These are phyloP conservation scores for Carex parvula DNA, from an alignment of 176 grass and related monocot genomes.

Conservation along the genomic window DNA sequence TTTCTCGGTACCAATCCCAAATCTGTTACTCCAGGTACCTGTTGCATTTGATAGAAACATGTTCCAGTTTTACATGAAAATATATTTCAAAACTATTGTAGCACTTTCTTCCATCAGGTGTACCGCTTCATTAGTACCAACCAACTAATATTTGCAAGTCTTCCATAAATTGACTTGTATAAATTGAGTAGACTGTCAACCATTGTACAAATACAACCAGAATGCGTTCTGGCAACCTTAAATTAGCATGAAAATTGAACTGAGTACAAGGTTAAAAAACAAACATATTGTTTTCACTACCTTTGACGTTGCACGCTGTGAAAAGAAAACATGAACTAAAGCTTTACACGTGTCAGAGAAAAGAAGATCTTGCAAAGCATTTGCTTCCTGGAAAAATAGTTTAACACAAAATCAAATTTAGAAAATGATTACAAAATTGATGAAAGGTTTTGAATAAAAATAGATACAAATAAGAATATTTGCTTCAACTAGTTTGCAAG, in stretches of 20 bases:
- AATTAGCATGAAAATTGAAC: not conserved
- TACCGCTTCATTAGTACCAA: not conserved
- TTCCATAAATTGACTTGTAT: conserved; percentile 13
- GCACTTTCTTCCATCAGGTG: not conserved
- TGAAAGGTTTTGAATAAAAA: conserved; percentile 10
- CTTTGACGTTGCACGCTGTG: conserved; percentile 84
- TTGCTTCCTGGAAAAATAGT: conserved; percentile 62
- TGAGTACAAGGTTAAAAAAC: not conserved
- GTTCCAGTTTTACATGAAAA: conserved; percentile 24
- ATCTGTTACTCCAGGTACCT: conserved; percentile 84
- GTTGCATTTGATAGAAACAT: conserved; percentile 19
- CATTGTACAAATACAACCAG: conserved; percentile 10
- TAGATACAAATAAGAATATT: not conserved
- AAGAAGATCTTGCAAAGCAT: conserved; percentile 57
- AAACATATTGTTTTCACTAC: conserved; percentile 31
- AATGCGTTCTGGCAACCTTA: not conserved
- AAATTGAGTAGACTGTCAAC: not conserved
- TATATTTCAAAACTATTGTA: conserved; percentile 12
- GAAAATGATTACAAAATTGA: conserved; percentile 5
- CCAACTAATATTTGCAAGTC: not conserved
- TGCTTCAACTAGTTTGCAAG: conserved; percentile 14
- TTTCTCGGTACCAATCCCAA: conserved; percentile 68
- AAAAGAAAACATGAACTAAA: conserved; percentile 85
- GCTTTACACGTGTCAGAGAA: conserved; percentile 90
- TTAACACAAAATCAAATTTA: conserved; percentile 26